A percentile compares a stretch with the other conserved stretches of the same genome.
Evolutionary conservation across 2,329 filamentous ascomycete species (phyloP).

Genomic region (Endocalyx cinctus): DNA sequence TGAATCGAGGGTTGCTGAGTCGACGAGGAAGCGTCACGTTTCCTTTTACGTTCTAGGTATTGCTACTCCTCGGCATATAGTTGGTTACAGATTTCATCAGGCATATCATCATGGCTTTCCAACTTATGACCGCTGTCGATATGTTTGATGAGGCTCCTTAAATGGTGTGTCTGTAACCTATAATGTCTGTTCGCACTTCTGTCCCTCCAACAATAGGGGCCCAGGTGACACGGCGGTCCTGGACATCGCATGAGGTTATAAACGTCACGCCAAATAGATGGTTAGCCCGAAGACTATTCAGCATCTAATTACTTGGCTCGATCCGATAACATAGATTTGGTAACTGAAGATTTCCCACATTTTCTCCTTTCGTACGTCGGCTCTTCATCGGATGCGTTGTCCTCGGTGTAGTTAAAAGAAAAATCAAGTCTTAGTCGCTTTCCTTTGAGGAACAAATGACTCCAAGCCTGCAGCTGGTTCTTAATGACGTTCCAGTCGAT

Average conservation of each 20-base stretch:
- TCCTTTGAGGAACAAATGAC: too few species aligned
- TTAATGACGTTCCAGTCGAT: too few species aligned
- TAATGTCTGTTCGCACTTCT: not conserved
- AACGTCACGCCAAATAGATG: not conserved
- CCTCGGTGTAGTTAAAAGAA: too few species aligned
- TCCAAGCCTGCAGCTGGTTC: too few species aligned
- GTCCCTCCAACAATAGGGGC: not conserved
- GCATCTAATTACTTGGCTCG: not conserved
- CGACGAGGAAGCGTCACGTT: not conserved
- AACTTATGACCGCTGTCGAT: not conserved
- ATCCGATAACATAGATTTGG: not conserved
- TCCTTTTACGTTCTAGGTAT: conserved; percentile 1
- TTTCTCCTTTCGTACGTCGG: too few species aligned
- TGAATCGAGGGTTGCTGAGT: not conserved
- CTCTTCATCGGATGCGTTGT: too few species aligned
- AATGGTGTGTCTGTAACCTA: not conserved
- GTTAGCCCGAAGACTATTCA: not conserved
- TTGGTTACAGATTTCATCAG: not conserved
- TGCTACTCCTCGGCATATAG: not conserved
- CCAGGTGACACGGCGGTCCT: not conserved
- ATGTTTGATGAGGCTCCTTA: conserved; percentile 1
- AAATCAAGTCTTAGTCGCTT: too few species aligned
- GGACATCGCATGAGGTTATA: conserved; percentile 1
- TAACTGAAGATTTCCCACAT: not conserved
- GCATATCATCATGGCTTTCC: conserved; percentile 1